Percentiles rank a stretch among this genome's conserved stretches.
Evolutionary conservation across 306 rosid genomes (phyloP).

Genomic region (Vigna mungo): DNA sequence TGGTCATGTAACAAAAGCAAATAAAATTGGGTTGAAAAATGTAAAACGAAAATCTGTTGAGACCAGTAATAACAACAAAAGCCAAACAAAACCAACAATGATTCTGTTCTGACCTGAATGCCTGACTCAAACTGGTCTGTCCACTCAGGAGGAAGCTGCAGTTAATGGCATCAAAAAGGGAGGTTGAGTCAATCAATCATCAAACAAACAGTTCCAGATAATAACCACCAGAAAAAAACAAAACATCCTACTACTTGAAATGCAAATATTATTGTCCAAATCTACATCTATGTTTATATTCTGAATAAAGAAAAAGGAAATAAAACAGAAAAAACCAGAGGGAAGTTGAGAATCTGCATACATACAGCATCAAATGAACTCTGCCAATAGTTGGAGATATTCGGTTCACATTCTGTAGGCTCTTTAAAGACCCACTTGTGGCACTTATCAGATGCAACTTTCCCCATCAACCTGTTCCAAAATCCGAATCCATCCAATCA

Average conservation of each 20-base stretch:
- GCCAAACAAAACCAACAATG: conserved; percentile 34
- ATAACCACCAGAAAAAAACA: conserved; percentile 31
- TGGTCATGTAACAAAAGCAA: conserved; percentile 48
- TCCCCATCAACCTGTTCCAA: conserved; percentile 92
- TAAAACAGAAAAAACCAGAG: background rate
- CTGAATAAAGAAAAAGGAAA: background rate
- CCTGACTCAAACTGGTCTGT: conserved; percentile 98
- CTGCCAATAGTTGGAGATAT: conserved; percentile 99
- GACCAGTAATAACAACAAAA: conserved; percentile 19
- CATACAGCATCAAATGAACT: conserved; percentile 99
- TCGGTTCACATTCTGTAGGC: conserved; percentile 95
- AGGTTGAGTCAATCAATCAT: conserved; percentile 50
- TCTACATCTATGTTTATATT: conserved; percentile 26
- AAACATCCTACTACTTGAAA: conserved; percentile 19
- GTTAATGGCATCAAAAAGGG: conserved; percentile 55
- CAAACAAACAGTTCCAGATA: conserved; percentile 25
- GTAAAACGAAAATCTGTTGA: conserved; percentile 2
- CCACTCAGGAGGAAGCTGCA: conserved; percentile 99
- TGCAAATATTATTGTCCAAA: background rate
- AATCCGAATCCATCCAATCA: conserved; percentile 46
- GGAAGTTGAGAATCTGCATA: background rate
- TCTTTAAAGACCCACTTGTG: conserved; percentile 99
- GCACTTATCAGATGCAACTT: conserved; percentile 99
- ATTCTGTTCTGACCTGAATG: conserved; percentile 79
- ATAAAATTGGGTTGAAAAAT: conserved; percentile 30